Evolutionary conservation across 495 filamentous ascomycete species (phyloP).

Genomic region (Thozetella sp.): DNA sequence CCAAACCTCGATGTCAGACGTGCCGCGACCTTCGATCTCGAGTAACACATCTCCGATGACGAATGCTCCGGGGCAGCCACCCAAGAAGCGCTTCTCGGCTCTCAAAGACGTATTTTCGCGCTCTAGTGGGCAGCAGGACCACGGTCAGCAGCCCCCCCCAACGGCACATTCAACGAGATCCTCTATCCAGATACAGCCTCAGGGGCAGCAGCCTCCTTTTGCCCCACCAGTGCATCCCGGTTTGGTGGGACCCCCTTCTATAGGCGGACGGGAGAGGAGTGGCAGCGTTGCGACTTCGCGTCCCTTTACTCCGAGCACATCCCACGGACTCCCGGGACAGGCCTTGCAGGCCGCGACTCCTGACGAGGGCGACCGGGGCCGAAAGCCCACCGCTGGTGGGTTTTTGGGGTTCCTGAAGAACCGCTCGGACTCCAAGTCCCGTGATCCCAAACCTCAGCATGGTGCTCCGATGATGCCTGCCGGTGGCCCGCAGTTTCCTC

Average conservation of each 20-base stretch:
- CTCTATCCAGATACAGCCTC: conserved; percentile 8
- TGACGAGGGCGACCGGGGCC: conserved; percentile 9
- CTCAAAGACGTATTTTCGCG: conserved; percentile 24
- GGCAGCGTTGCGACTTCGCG: conserved; percentile 7
- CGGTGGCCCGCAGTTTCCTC: conserved; percentile 1
- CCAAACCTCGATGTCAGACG: conserved; percentile 4
- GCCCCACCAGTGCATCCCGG: conserved; percentile 2
- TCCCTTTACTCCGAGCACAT: not conserved
- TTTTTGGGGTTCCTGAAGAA: conserved; percentile 29
- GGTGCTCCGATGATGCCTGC: not conserved
- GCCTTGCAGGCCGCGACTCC: conserved; percentile 1
- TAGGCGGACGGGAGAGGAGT: conserved; percentile 9
- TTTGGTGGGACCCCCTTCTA: conserved; percentile 6
- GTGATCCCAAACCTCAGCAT: not conserved
- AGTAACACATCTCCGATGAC: conserved; percentile 8
- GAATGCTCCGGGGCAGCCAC: conserved; percentile 10
- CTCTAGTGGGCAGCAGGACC: conserved; percentile 8
- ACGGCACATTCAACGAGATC: conserved; percentile 4
- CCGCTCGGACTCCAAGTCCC: not conserved
- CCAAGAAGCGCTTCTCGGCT: conserved; percentile 34
- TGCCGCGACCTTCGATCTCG: conserved; percentile 18
- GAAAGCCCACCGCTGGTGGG: conserved; percentile 18
- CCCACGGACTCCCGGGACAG: not conserved
- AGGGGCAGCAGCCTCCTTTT: conserved; percentile 6
- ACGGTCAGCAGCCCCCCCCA: conserved; percentile 7